Percentiles rank a stretch among this genome's conserved stretches.
Conservation (phyloP, 2,329 filamentous ascomycete genomes). For the Neophaeococcomyces mojaviensis region DNA sequence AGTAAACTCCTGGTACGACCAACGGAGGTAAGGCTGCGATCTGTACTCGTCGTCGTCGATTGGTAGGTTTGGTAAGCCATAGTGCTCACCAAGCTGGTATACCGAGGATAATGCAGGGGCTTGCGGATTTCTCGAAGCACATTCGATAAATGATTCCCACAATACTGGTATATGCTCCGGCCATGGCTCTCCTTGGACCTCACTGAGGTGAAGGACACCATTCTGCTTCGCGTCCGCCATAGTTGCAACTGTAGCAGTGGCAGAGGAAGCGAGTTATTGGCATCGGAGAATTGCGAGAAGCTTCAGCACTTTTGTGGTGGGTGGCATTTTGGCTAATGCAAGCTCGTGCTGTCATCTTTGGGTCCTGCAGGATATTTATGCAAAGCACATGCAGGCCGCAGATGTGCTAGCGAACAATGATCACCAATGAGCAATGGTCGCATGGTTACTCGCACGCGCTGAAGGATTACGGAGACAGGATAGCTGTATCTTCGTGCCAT, state of each 20-base stretch:
- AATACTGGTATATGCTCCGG: background rate
- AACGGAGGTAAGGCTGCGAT: conserved; percentile 5
- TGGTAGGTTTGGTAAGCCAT: conserved; percentile 1
- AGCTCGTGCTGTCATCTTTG: background rate
- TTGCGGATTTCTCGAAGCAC: background rate
- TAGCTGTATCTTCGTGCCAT: too few species aligned
- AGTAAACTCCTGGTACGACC: conserved; percentile 4
- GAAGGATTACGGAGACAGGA: too few species aligned
- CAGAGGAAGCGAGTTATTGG: too few species aligned
- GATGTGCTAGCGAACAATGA: background rate
- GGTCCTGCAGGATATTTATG: background rate
- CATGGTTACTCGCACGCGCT: too few species aligned
- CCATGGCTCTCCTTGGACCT: background rate
- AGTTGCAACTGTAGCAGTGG: too few species aligned
- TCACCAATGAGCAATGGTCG: too few species aligned
- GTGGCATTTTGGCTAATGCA: too few species aligned
- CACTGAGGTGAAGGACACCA: background rate
- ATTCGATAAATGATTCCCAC: background rate
- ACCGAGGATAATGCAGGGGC: background rate
- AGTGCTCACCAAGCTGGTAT: conserved; percentile 1
- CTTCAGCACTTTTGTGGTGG: too few species aligned
- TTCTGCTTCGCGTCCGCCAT: too few species aligned
- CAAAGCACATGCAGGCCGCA: background rate
- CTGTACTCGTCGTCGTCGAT: conserved; percentile 2
- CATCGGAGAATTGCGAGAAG: background rate